Percentiles rank a stretch among this genome's conserved stretches.
These are phyloP conservation scores for Polytolypa hystricis DNA, from an alignment of 2,329 filamentous ascomycete species.

Conservation along the genomic window DNA sequence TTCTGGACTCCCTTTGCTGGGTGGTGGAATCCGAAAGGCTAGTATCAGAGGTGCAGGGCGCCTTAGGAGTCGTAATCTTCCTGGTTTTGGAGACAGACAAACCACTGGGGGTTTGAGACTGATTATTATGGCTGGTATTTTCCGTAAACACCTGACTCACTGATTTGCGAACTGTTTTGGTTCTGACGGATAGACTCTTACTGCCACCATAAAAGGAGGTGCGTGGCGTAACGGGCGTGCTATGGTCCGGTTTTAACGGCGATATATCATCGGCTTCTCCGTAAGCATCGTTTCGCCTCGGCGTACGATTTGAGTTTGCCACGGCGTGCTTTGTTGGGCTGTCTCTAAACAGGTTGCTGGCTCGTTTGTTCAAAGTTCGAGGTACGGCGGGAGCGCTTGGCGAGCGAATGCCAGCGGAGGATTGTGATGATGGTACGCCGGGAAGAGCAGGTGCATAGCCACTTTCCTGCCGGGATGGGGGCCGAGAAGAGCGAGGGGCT, in stretches of 20 bases:
- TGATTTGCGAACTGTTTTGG: constrained; percentile 38
- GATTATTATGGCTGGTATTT: constrained; percentile 31
- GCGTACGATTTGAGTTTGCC: too few species aligned
- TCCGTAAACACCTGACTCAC: constrained; percentile 46
- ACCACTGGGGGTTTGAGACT: constrained; percentile 26
- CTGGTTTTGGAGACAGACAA: constrained; percentile 31
- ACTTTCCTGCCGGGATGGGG: constrained; percentile 41
- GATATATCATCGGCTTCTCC: too few species aligned
- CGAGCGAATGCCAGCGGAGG: too few species aligned
- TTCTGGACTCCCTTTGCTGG: constrained; percentile 26
- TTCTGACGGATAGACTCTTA: constrained; percentile 39
- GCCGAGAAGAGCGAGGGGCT: constrained; percentile 9
- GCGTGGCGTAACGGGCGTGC: neutral
- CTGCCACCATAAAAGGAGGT: constrained; percentile 25
- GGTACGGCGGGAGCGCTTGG: too few species aligned
- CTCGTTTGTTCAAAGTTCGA: too few species aligned
- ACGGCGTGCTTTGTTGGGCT: too few species aligned
- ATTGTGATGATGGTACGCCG: too few species aligned
- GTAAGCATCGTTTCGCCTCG: too few species aligned
- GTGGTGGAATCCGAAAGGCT: constrained; percentile 19
- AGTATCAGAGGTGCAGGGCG: constrained; percentile 21
- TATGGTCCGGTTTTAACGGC: constrained; percentile 2
- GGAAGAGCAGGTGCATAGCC: too few species aligned
- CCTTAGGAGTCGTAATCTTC: too few species aligned
- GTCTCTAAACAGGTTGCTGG: too few species aligned